Percentiles rank a stretch among this genome's conserved stretches.
Evolutionary conservation across 2,329 filamentous ascomycete genomes (phyloP).

Genomic region (Basipetospora chlamydospora): DNA sequence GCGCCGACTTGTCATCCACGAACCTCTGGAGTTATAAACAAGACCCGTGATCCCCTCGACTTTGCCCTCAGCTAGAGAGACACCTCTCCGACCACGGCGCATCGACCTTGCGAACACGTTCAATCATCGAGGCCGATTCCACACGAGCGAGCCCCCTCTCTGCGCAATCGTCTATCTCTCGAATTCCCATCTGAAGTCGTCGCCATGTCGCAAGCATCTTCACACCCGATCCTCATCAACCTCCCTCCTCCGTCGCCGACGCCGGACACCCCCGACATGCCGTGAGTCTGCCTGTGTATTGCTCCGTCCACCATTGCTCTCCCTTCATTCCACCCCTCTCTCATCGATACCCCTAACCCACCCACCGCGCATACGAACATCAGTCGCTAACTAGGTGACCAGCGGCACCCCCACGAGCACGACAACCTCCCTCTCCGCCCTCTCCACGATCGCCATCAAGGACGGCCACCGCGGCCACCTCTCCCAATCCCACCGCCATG

Average conservation of each 20-base stretch:
- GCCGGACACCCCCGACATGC: slow-evolving; percentile 76
- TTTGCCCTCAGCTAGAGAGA: no score
- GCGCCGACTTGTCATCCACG: background rate
- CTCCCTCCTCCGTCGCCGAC: slow-evolving; percentile 71
- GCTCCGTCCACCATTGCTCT: background rate
- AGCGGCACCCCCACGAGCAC: slow-evolving; percentile 89
- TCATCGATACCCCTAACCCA: no score
- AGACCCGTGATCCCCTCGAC: no score
- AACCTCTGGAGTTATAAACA: no score
- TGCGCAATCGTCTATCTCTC: background rate
- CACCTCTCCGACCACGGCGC: no score
- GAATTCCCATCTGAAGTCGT: no score
- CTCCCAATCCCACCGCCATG: slow-evolving; percentile 30
- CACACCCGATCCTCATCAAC: slow-evolving; percentile 59
- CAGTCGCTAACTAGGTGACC: background rate
- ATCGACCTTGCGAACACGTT: no score
- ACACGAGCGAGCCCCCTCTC: background rate
- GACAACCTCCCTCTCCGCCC: slow-evolving; percentile 78
- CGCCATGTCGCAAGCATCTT: slow-evolving; percentile 21
- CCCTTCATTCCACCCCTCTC: slow-evolving; percentile 6
- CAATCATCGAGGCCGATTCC: no score
- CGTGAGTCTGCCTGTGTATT: no score
- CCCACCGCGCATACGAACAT: background rate
- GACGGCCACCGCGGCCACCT: slow-evolving; percentile 82
- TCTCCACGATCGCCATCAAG: slow-evolving; percentile 91